Conservation (phyloP, 345 rosid species). For the Pseudoturritis turrita region DNA sequence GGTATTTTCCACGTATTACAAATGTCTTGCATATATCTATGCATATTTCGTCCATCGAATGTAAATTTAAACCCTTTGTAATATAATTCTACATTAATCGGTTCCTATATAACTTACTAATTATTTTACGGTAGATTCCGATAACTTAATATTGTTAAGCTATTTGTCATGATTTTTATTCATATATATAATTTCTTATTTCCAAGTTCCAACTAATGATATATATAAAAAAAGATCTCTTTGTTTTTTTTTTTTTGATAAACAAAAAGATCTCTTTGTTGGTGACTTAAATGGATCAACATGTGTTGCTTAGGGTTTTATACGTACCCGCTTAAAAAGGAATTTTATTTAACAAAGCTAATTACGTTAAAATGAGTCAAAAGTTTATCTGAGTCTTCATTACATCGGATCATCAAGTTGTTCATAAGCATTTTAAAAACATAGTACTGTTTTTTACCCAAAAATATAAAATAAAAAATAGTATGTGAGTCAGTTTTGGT, state of each 20-base stretch:
- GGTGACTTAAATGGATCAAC: background rate
- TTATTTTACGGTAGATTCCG: background rate
- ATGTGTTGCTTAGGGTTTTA: background rate
- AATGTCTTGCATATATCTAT: background rate
- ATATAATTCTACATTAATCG: background rate
- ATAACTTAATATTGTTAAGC: background rate
- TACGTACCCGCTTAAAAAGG: background rate
- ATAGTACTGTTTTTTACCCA: background rate
- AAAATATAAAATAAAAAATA: too few species aligned
- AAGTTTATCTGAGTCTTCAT: constrained; percentile 7
- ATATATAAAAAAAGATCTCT: background rate
- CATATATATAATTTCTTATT: background rate
- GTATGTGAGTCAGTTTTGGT: too few species aligned
- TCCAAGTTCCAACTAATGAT: background rate
- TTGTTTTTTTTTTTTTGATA: too few species aligned
- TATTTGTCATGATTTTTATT: background rate
- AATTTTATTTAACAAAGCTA: constrained; percentile 3
- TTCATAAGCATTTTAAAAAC: background rate
- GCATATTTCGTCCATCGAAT: background rate
- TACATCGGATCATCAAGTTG: constrained; percentile 5
- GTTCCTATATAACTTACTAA: background rate
- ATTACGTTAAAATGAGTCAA: constrained; percentile 7
- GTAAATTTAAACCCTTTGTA: background rate
- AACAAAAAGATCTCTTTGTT: too few species aligned
- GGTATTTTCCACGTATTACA: background rate